Percentiles rank a stretch among this genome's conserved stretches.
Evolutionary conservation across 805 yeast genomes (phyloP).

Genomic region (Candida fluviatilis): DNA sequence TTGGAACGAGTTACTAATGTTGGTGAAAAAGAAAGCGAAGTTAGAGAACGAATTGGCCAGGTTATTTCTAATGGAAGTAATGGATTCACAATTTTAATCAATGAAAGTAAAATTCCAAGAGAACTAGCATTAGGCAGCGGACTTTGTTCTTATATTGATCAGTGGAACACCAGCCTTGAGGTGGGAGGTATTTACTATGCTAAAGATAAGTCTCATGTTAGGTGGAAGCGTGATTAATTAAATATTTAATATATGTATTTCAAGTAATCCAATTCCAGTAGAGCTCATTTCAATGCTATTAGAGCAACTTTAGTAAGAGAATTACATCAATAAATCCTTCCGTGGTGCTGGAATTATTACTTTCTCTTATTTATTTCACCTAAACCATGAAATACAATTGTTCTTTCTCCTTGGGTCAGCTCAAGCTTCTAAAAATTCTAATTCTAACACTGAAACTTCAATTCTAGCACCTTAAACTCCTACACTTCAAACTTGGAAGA

Average conservation of each 20-base stretch:
- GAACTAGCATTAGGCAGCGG: constrained; percentile 60
- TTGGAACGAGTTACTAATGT: constrained; percentile 54
- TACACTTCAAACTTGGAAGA: too few species aligned
- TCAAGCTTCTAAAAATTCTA: too few species aligned
- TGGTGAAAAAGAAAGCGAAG: constrained; percentile 63
- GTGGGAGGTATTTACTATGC: constrained; percentile 66
- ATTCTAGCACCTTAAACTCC: too few species aligned
- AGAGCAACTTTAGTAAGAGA: too few species aligned
- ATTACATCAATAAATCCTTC: too few species aligned
- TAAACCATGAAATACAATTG: too few species aligned
- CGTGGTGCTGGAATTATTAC: too few species aligned
- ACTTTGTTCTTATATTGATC: constrained; percentile 57
- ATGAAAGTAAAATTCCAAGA: constrained; percentile 51
- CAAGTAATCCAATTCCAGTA: neutral
- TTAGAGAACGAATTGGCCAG: constrained; percentile 60
- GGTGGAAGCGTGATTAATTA: constrained; percentile 53
- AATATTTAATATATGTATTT: too few species aligned
- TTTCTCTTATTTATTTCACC: too few species aligned
- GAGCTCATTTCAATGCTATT: too few species aligned
- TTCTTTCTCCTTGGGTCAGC: too few species aligned
- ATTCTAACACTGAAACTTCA: too few species aligned
- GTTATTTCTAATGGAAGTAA: constrained; percentile 49
- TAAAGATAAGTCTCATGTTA: constrained; percentile 43
- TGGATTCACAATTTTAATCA: constrained; percentile 54
- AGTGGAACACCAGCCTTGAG: constrained; percentile 58